A percentile compares a stretch with the other conserved stretches of the same genome.
These are phyloP conservation scores for Aspergillus oerlinghausenensis DNA, from an alignment of 2,329 filamentous ascomycete genomes.

Conservation along the genomic window DNA sequence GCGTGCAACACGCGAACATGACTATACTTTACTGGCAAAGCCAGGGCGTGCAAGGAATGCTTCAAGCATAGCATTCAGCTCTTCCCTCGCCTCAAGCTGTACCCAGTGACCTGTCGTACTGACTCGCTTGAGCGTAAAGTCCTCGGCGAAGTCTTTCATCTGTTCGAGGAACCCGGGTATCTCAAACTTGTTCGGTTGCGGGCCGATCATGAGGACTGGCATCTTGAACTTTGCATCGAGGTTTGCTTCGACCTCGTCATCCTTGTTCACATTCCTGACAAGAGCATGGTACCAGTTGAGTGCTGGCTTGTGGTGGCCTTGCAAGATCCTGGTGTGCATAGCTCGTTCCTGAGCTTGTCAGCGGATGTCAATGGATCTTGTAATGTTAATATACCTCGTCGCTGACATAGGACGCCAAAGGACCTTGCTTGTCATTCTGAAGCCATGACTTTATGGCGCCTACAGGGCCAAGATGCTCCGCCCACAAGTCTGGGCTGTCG, in stretches of 20 bases:
- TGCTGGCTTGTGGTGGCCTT: conserved; percentile 13
- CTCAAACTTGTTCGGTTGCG: conserved; percentile 8
- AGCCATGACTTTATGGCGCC: conserved; percentile 21
- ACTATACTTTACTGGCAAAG: background rate
- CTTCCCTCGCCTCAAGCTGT: conserved; percentile 21
- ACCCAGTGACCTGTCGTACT: conserved; percentile 21
- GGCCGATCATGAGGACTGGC: conserved; percentile 16
- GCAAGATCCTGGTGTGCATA: conserved; percentile 18
- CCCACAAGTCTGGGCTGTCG: conserved; percentile 14
- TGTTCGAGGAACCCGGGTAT: conserved; percentile 9
- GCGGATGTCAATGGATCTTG: background rate
- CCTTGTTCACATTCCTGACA: conserved; percentile 17
- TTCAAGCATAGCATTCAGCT: conserved; percentile 17
- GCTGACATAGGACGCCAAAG: conserved; percentile 15
- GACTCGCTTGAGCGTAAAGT: conserved; percentile 15
- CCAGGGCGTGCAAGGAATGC: conserved; percentile 11
- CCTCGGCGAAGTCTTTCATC: conserved; percentile 12
- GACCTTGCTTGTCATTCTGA: conserved; percentile 9
- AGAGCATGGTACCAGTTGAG: conserved; percentile 23
- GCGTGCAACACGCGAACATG: too few species aligned
- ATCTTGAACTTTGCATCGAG: conserved; percentile 13
- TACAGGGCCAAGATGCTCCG: conserved; percentile 15
- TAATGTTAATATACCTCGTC: conserved; percentile 10
- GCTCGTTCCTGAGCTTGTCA: conserved; percentile 12
- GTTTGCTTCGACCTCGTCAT: conserved; percentile 15